Conservation (phyloP, 2,329 filamentous ascomycete genomes). For the Graphium sp. region DNA sequence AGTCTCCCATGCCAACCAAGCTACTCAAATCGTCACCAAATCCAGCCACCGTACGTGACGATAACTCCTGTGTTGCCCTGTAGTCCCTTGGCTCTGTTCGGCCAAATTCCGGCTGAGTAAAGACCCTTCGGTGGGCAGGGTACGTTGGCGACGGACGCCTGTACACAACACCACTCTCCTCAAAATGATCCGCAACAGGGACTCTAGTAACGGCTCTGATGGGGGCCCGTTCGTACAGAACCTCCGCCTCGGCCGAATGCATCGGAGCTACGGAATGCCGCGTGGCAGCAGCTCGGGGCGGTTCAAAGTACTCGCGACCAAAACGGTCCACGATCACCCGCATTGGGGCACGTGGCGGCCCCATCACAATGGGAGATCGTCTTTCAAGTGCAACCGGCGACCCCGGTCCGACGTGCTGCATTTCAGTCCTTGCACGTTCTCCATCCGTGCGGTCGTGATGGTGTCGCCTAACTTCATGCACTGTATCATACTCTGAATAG, state of each 20-base stretch:
- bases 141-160: slow-evolving; percentile 31
- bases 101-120: slow-evolving; percentile 44
- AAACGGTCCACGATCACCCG: slow-evolving; percentile 69
- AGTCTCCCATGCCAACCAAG: too few species aligned
- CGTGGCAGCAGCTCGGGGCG: slow-evolving; percentile 22
- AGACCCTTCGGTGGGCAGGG: slow-evolving; percentile 30
- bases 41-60: slow-evolving; percentile 26
- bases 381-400: slow-evolving; percentile 27
- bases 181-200: slow-evolving; percentile 24
- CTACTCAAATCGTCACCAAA: slow-evolving; percentile 26
- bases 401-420: slow-evolving; percentile 27
- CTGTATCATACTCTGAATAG: too few species aligned
- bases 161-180: slow-evolving; percentile 33
- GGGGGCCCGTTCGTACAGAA: slow-evolving; percentile 49
- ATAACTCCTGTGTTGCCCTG: slow-evolving; percentile 35
- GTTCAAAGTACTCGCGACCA: slow-evolving; percentile 61
- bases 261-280: slow-evolving; percentile 36
- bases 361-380: slow-evolving; percentile 28
- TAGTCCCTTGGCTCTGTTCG: too few species aligned
- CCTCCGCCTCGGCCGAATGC: slow-evolving; percentile 28
- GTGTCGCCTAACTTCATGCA: too few species aligned
- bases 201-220: slow-evolving; percentile 34
- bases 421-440: too few species aligned
- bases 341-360: slow-evolving; percentile 32
- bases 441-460: too few species aligned